A percentile compares a stretch with the other conserved stretches of the same genome.
phyloP scores from a whole-genome alignment of 2,329 filamentous ascomycete genomes.

The Myriosclerotinia scirpicola region DNA sequence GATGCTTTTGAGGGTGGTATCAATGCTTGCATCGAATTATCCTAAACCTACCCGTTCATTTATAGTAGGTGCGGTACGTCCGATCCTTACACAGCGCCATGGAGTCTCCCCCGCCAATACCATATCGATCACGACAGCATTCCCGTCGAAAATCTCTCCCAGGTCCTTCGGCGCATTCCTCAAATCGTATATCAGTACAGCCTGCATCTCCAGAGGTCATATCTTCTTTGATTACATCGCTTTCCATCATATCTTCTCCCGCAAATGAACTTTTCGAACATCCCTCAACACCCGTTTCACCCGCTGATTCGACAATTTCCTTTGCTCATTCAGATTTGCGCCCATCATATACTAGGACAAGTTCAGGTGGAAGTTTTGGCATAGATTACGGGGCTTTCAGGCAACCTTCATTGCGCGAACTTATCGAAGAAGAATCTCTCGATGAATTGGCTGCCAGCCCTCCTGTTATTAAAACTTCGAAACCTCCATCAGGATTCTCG shows the following conservation, averaged over 20 bases:
- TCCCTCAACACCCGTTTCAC: slow-evolving; percentile 42
- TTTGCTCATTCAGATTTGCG: slow-evolving; percentile 29
- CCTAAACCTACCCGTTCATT: slow-evolving; percentile 24
- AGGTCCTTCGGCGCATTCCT: slow-evolving; percentile 34
- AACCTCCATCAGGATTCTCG: slow-evolving; percentile 75
- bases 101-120: slow-evolving; percentile 38
- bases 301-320: slow-evolving; percentile 41
- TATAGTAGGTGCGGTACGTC: slow-evolving; percentile 23
- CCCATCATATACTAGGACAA: slow-evolving; percentile 27
- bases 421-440: slow-evolving; percentile 51
- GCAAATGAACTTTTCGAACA: slow-evolving; percentile 68
- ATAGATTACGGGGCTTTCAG: slow-evolving; percentile 71
- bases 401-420: slow-evolving; percentile 51
- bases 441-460: slow-evolving; percentile 62
- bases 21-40: slow-evolving; percentile 35
- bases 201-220: slow-evolving; percentile 64
- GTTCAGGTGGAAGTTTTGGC: slow-evolving; percentile 54
- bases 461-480: slow-evolving; percentile 78
- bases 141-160: slow-evolving; percentile 37
- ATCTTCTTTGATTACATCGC: slow-evolving; percentile 66
- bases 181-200: slow-evolving; percentile 39
- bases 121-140: slow-evolving; percentile 36
- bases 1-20: slow-evolving; percentile 28
- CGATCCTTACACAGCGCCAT: slow-evolving; percentile 33
- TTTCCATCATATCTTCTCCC: slow-evolving; percentile 66